Conservation (phyloP, 768 basidiomycete genomes). For the Leccinum incarnatum region DNA sequence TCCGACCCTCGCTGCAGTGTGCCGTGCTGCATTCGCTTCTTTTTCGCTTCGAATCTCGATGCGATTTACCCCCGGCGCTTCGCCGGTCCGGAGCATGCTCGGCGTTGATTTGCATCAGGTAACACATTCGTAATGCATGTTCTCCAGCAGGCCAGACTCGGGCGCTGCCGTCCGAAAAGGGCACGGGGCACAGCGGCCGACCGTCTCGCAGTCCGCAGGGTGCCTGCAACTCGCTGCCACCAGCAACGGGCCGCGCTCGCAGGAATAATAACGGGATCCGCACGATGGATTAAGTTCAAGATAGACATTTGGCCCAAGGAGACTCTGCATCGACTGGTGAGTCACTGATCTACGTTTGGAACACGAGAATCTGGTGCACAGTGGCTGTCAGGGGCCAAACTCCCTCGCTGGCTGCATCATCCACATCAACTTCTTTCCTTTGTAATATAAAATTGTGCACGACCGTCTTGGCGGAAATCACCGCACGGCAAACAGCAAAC, state of each 20-base stretch:
- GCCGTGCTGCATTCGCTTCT: background rate
- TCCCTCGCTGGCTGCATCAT: constrained; percentile 27
- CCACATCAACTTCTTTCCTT: constrained; percentile 28
- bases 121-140: constrained; percentile 7
- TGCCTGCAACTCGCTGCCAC: background rate
- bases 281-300: background rate
- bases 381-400: constrained; percentile 31
- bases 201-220: constrained; percentile 2
- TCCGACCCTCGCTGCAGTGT: background rate
- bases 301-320: background rate
- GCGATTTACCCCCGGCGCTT: background rate
- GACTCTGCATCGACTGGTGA: background rate
- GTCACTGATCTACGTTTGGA: constrained; percentile 10
- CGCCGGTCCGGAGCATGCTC: background rate
- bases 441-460: constrained; percentile 32
- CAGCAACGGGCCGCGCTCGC: background rate
- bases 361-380: constrained; percentile 33
- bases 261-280: background rate
- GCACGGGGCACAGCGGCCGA: background rate
- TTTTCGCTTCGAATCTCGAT: background rate
- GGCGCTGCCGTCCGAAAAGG: background rate
- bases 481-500: constrained; percentile 26
- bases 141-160: constrained; percentile 8
- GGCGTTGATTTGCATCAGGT: constrained; percentile 3
- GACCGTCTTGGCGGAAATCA: constrained; percentile 16